phyloP scores from a whole-genome alignment of 768 basidiomycete species.

The Boletus rufocinnamomeus region DNA sequence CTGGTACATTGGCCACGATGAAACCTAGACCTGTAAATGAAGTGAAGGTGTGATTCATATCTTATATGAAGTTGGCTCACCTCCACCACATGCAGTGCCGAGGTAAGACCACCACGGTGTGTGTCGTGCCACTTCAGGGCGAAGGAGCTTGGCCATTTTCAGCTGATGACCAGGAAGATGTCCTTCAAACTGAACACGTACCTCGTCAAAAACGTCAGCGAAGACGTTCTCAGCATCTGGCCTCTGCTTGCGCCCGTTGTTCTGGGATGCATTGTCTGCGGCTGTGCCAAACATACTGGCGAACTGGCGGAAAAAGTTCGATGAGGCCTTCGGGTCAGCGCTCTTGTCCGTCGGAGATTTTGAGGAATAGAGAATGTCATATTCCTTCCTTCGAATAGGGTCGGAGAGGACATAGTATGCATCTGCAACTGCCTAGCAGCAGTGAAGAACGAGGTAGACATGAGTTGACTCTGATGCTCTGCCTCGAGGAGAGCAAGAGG shows the following conservation, averaged over 20 bases:
- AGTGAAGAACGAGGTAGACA: neutral
- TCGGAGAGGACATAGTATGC: slow-evolving; percentile 94
- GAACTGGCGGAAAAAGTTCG: slow-evolving; percentile 77
- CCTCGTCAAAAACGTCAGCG: slow-evolving; percentile 91
- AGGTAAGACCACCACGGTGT: slow-evolving; percentile 76
- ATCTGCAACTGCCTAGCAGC: slow-evolving; percentile 74
- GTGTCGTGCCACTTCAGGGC: slow-evolving; percentile 76
- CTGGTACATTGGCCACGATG: slow-evolving; percentile 78
- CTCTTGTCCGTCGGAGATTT: slow-evolving; percentile 53
- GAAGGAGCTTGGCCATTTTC: slow-evolving; percentile 55
- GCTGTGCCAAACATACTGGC: slow-evolving; percentile 63
- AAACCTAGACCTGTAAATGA: slow-evolving; percentile 35
- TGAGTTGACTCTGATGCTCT: neutral
- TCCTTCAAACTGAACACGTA: slow-evolving; percentile 32
- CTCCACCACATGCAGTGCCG: slow-evolving; percentile 70
- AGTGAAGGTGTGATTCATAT: slow-evolving; percentile 37
- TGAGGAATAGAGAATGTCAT: slow-evolving; percentile 65
- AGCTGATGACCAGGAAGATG: neutral
- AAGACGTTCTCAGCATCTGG: slow-evolving; percentile 84
- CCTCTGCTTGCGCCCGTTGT: slow-evolving; percentile 42
- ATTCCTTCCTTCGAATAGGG: slow-evolving; percentile 66
- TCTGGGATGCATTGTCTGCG: slow-evolving; percentile 30
- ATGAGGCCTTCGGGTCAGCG: slow-evolving; percentile 64
- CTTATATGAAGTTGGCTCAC: slow-evolving; percentile 27
- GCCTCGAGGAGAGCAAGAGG: neutral